Evolutionary conservation across 2,329 filamentous ascomycete genomes (phyloP), one percentile per base, ranked within the genome.

Genomic region (Pseudogymnoascus sp.): DNA sequence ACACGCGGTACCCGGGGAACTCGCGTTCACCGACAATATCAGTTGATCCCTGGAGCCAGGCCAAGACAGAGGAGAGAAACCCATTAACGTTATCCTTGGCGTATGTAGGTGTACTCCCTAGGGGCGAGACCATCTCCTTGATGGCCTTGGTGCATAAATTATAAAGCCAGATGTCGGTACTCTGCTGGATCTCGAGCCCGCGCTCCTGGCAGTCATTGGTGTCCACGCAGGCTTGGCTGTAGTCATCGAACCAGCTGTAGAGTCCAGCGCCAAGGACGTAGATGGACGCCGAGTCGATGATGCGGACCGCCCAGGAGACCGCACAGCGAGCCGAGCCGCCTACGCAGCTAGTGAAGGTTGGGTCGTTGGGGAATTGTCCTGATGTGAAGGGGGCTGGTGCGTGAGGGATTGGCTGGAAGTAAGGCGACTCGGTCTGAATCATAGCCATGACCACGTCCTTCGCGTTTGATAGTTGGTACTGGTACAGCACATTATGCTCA

Each of bases 401-500:
- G 65, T 66, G 11, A 66, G 64, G 14, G 12, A 49, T 2, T 67
- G 66, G 2, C 70, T 80, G 78, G 69, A 75, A 79, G 74, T 80
- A 81, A 14, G 79, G 79, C 4, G 81, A 81, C 69, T 81, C 78
- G 66, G 80, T 71, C 59, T 63, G n/a, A 69, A 72, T 63, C 25
- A 60, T 55, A 25, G 75, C 76, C 68, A 78, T 76, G 71, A 76
- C 80, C 68, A 79, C 71, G 69, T 80, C 76, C 69, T 77, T 75
- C 3, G 79, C 76, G 37, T 75, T 73, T 11, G 76, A 73, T 18
- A 70, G 72, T 9, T 65, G 49, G 70, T 81, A 80, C 67, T 83
- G 77, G 69, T 83, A 83, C 45, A 83, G 69, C 6, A 76, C 40
- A 7, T 14, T 40, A 40, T 38, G 28, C 9, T 38, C 55, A 5